These are phyloP conservation scores for Amanita polypyramis DNA, from an alignment of 768 basidiomycete species.

Conservation along the genomic window DNA sequence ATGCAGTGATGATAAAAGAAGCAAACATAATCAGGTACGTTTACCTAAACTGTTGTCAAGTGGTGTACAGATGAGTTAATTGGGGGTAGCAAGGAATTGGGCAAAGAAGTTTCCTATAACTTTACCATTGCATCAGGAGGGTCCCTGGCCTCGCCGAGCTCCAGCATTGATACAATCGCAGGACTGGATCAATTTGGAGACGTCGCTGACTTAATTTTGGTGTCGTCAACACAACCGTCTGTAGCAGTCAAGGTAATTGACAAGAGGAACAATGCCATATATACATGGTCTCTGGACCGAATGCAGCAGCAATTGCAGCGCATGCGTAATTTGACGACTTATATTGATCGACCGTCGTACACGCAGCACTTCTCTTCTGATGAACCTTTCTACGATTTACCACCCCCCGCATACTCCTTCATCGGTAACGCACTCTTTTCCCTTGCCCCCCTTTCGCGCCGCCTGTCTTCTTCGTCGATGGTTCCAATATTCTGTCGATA, in stretches of 20 bases:
- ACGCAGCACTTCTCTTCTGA: conserved; percentile 90
- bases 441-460: conserved; percentile 69
- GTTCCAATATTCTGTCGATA: conserved; percentile 91
- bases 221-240: conserved; percentile 66
- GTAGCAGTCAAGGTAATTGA: conserved; percentile 90
- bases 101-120: conserved; percentile 85
- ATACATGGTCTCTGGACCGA: conserved; percentile 84
- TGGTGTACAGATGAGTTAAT: not conserved
- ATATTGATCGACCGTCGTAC: conserved; percentile 87
- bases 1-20: conserved; percentile 84
- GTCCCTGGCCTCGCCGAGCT: conserved; percentile 65
- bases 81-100: conserved; percentile 66
- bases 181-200: conserved; percentile 90
- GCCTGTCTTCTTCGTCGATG: conserved; percentile 61
- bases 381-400: conserved; percentile 86
- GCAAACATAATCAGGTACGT: conserved; percentile 83
- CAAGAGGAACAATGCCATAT: conserved; percentile 76
- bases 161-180: conserved; percentile 77
- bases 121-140: conserved; percentile 85
- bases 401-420: conserved; percentile 85
- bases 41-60: conserved; percentile 1
- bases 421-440: conserved; percentile 83
- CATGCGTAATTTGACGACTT: conserved; percentile 88
- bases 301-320: conserved; percentile 82
- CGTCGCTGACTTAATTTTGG: conserved; percentile 73